Percentiles rank a stretch among this genome's conserved stretches.
These are phyloP conservation scores for Dothistroma septosporum DNA, from an alignment of 2,329 filamentous ascomycete genomes.

Conservation along the genomic window DNA sequence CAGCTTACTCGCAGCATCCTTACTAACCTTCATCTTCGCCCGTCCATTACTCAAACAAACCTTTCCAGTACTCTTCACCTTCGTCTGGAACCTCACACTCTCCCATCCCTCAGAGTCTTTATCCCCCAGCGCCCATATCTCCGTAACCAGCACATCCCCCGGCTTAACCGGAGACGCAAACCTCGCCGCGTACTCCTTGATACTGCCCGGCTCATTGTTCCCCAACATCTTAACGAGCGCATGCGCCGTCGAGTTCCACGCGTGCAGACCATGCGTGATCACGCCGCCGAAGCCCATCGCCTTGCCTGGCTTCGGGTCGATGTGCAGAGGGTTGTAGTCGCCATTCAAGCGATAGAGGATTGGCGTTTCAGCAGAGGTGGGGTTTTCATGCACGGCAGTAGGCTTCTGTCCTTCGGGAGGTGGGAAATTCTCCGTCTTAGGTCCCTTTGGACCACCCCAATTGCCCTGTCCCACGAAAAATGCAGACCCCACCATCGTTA, in stretches of 20 bases:
- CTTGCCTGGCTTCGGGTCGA: conserved; percentile 68
- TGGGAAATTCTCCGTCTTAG: conserved; percentile 71
- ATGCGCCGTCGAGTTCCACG: conserved; percentile 65
- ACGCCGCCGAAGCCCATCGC: conserved; percentile 88
- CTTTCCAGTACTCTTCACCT: conserved; percentile 74
- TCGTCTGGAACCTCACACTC: conserved; percentile 75
- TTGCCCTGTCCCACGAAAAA: conserved; percentile 78
- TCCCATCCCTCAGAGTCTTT: conserved; percentile 64
- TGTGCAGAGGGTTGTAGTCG: conserved; percentile 92
- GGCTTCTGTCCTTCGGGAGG: conserved; percentile 68
- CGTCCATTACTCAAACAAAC: conserved; percentile 83
- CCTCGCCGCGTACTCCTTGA: conserved; percentile 83
- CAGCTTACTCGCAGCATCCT: conserved; percentile 22
- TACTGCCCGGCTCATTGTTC: conserved; percentile 70
- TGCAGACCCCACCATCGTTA: conserved; percentile 62
- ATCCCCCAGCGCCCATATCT: conserved; percentile 75
- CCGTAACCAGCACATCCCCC: conserved; percentile 74
- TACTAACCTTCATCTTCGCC: conserved; percentile 63
- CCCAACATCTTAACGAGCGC: conserved; percentile 69
- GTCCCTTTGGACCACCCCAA: conserved; percentile 87
- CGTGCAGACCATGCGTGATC: conserved; percentile 86
- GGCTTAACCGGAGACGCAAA: conserved; percentile 83
- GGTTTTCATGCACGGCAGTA: conserved; percentile 65
- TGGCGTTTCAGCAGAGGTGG: conserved; percentile 68
- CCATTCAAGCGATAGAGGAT: conserved; percentile 80